A percentile compares a stretch with the other conserved stretches of the same genome.
phyloP scores from a whole-genome alignment of 2,329 filamentous ascomycete species.

The Xylariaceae sp. region DNA sequence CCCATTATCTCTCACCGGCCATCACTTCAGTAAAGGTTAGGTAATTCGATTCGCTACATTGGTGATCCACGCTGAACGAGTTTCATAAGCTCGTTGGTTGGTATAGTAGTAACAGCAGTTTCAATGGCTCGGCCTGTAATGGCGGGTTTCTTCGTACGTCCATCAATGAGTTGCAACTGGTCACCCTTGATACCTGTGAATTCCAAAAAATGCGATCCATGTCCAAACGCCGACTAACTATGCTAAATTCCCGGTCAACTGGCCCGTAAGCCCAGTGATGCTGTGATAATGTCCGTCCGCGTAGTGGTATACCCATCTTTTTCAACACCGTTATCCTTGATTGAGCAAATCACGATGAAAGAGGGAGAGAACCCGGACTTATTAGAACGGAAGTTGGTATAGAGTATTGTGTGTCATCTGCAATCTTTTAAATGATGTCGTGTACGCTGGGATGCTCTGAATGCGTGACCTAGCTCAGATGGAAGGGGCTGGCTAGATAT shows the following conservation, averaged over 20 bases:
- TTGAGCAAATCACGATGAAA: conserved; percentile 28
- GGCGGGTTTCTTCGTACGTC: not conserved
- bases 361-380: conserved; percentile 15
- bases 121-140: too few species aligned
- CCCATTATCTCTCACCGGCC: too few species aligned
- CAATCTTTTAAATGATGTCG: not conserved
- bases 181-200: not conserved
- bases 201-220: not conserved
- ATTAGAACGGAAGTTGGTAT: conserved; percentile 17
- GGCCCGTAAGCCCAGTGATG: conserved; percentile 15
- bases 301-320: conserved; percentile 30
- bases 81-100: too few species aligned
- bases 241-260: not conserved
- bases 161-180: not conserved
- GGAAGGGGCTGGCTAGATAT: too few species aligned
- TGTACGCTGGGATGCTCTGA: too few species aligned
- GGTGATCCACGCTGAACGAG: too few species aligned
- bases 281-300: conserved; percentile 27
- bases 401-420: conserved; percentile 12
- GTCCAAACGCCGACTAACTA: not conserved
- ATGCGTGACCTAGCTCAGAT: too few species aligned
- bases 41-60: too few species aligned
- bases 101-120: too few species aligned
- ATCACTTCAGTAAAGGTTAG: too few species aligned
- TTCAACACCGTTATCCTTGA: conserved; percentile 29